Percentiles rank a stretch among this genome's conserved stretches.
Conservation (phyloP, 208 protist species). For the Leishmania martiniquensis region DNA sequence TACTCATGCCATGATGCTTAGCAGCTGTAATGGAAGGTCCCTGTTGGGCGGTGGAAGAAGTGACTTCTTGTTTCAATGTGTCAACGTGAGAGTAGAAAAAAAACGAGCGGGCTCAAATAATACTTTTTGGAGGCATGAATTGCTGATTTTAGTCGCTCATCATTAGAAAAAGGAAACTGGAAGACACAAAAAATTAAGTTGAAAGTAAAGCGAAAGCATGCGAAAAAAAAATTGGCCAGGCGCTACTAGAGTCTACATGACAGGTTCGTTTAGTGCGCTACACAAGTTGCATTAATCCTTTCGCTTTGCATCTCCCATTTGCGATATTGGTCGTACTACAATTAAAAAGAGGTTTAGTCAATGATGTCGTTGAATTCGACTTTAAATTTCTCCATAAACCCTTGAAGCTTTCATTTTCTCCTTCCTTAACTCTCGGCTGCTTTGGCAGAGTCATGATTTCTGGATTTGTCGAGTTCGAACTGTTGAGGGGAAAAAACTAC, state of each 20-base stretch:
- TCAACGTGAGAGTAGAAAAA: no score
- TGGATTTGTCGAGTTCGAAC: constrained; percentile 38
- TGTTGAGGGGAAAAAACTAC: constrained; percentile 57
- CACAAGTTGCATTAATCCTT: neutral
- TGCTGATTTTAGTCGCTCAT: neutral
- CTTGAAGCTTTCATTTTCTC: no score
- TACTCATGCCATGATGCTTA: no score
- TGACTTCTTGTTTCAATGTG: neutral
- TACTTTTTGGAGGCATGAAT: neutral
- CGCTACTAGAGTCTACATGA: neutral
- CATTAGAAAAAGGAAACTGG: neutral
- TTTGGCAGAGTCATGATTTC: constrained; percentile 6
- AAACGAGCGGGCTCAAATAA: neutral
- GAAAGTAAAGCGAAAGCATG: neutral
- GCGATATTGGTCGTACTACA: neutral
- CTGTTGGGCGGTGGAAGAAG: neutral
- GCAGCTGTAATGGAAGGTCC: neutral
- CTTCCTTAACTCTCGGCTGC: neutral
- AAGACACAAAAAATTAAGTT: neutral
- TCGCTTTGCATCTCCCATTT: neutral
- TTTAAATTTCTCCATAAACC: neutral
- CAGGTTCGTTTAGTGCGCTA: neutral
- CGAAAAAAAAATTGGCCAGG: neutral
- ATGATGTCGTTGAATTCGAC: neutral
- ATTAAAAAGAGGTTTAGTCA: neutral